Percentiles rank a stretch among this genome's conserved stretches.
Evolutionary conservation across 2,329 filamentous ascomycete genomes (phyloP).

Genomic region (Colletotrichum eremochloae): DNA sequence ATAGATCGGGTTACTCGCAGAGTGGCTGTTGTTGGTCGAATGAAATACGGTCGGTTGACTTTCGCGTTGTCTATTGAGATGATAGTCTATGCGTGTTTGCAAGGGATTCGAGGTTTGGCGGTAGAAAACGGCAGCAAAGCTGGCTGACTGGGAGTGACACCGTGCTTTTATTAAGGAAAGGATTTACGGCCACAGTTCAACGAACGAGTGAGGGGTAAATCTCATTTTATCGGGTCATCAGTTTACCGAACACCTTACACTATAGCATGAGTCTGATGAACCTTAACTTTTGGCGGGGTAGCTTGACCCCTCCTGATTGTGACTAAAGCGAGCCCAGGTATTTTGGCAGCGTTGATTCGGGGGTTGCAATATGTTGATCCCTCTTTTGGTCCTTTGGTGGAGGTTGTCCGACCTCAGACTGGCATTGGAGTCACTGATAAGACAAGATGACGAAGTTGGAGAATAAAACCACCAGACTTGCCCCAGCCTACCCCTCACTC

Average conservation of each 20-base stretch:
- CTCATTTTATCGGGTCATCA: slow-evolving; percentile 1
- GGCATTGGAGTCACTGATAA: not conserved
- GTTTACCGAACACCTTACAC: not conserved
- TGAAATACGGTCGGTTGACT: not conserved
- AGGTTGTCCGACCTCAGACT: not conserved
- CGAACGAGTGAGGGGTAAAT: slow-evolving; percentile 24
- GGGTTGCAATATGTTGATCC: not conserved
- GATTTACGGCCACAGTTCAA: not conserved
- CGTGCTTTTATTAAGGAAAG: slow-evolving; percentile 21
- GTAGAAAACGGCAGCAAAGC: not conserved
- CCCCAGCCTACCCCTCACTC: not conserved
- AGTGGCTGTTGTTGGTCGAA: not conserved
- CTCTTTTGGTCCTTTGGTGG: slow-evolving; percentile 1
- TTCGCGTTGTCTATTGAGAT: not conserved
- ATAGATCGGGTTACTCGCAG: too few species aligned
- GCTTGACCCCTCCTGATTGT: not conserved
- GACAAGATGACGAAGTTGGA: not conserved
- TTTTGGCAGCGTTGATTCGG: not conserved
- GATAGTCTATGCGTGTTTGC: not conserved
- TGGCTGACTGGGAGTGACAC: not conserved
- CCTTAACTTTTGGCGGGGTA: slow-evolving; percentile 17
- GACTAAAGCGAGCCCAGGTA: too few species aligned
- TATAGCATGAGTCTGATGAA: not conserved
- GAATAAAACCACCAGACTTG: not conserved
- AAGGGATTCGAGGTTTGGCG: not conserved